Evolutionary conservation across 768 basidiomycete genomes (phyloP).

Genomic region (Arthromyces matolae): DNA sequence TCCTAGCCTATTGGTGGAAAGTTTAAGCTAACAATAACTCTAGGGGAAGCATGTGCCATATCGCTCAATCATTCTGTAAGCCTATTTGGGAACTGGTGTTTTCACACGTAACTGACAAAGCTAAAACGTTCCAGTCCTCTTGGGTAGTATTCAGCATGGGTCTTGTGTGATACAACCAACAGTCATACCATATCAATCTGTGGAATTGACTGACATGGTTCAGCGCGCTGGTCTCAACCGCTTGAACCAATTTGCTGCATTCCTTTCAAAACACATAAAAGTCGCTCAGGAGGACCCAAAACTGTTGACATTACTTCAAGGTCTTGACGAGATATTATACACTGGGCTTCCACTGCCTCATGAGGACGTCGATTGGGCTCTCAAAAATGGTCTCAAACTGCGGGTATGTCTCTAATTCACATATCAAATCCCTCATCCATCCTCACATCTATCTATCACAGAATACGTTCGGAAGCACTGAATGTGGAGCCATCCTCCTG

Average conservation of each 20-base stretch:
- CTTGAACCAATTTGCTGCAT: slow-evolving; percentile 70
- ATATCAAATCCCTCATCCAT: slow-evolving; percentile 10
- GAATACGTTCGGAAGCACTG: slow-evolving; percentile 82
- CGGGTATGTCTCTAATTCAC: slow-evolving; percentile 42
- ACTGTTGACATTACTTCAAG: slow-evolving; percentile 51
- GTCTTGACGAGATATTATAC: slow-evolving; percentile 62
- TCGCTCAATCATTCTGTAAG: slow-evolving; percentile 73
- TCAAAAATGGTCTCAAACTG: slow-evolving; percentile 57
- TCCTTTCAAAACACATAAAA: slow-evolving; percentile 58
- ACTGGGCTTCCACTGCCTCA: slow-evolving; percentile 58
- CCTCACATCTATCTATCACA: slow-evolving; percentile 29
- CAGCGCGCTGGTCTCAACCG: slow-evolving; percentile 64
- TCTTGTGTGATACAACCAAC: slow-evolving; percentile 72
- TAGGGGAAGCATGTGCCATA: slow-evolving; percentile 85
- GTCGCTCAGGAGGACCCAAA: slow-evolving; percentile 43
- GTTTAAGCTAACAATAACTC: slow-evolving; percentile 10
- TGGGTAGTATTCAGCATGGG: slow-evolving; percentile 70
- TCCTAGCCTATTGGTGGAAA: not conserved
- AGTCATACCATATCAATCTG: slow-evolving; percentile 56
- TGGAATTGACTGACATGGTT: slow-evolving; percentile 73
- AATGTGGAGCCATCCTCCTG: slow-evolving; percentile 69
- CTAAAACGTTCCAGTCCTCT: slow-evolving; percentile 47
- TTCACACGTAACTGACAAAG: slow-evolving; percentile 19
- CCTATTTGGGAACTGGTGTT: slow-evolving; percentile 18
- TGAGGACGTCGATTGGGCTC: slow-evolving; percentile 77